These are phyloP conservation scores for Zymoseptoria tritici DNA, from an alignment of 2,329 filamentous ascomycete genomes.

Conservation along the genomic window DNA sequence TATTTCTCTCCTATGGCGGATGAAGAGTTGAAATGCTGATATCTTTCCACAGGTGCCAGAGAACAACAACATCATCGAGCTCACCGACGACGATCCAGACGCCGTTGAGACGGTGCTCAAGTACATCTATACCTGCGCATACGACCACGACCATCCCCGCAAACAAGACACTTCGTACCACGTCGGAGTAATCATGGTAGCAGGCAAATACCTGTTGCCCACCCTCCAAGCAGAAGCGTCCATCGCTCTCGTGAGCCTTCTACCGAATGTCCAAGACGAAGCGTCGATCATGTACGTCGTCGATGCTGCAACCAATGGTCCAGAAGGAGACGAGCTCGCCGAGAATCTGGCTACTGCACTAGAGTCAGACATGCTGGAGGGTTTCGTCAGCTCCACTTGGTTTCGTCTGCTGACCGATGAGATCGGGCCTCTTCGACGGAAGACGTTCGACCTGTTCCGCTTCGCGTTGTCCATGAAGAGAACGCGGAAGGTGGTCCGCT, in stretches of 20 bases:
- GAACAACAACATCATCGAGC: conserved; percentile 3
- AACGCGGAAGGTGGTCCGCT: too few relatives aligned
- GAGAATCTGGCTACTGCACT: too few relatives aligned
- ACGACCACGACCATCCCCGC: not conserved
- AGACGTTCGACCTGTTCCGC: too few relatives aligned
- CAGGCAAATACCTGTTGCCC: not conserved
- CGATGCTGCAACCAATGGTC: not conserved
- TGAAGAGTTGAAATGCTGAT: not conserved
- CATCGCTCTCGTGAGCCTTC: not conserved
- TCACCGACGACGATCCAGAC: conserved; percentile 9
- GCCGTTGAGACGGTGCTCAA: conserved; percentile 5
- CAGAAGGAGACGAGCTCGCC: too few relatives aligned
- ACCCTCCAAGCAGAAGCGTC: not conserved
- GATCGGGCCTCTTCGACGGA: too few relatives aligned
- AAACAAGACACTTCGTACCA: not conserved
- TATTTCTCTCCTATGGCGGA: too few relatives aligned
- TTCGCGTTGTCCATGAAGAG: too few relatives aligned
- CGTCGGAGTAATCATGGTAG: not conserved
- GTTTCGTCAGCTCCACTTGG: too few relatives aligned
- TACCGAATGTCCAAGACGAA: too few relatives aligned
- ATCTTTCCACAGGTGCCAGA: not conserved
- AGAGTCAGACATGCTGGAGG: too few relatives aligned
- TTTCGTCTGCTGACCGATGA: too few relatives aligned
- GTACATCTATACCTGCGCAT: conserved; percentile 5
- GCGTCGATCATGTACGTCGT: not conserved